phyloP scores from a whole-genome alignment of 106 monocot genomes.

The Posidonia australis region DNA sequence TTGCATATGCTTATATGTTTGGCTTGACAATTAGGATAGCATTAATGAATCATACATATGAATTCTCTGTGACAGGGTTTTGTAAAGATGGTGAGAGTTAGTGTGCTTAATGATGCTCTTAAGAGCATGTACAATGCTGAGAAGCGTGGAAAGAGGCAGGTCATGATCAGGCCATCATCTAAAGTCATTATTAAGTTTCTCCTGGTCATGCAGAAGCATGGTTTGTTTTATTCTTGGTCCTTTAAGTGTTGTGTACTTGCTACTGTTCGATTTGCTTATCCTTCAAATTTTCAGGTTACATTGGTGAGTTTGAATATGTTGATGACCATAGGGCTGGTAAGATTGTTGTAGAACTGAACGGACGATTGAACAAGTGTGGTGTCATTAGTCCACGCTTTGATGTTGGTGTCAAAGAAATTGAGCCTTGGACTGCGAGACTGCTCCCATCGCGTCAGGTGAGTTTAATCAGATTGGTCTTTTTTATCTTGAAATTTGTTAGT shows the following conservation, averaged over 20 bases:
- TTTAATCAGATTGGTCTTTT: background rate
- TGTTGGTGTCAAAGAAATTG: slow-evolving; percentile 58
- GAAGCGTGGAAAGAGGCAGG: slow-evolving; percentile 57
- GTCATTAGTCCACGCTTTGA: slow-evolving; percentile 66
- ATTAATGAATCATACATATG: too few relatives aligned
- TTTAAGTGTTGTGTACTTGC: too few relatives aligned
- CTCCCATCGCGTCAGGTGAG: slow-evolving; percentile 56
- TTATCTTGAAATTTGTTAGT: background rate
- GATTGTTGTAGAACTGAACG: slow-evolving; percentile 56
- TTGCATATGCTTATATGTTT: too few relatives aligned
- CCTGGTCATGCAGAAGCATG: slow-evolving; percentile 71
- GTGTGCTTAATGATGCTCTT: slow-evolving; percentile 56
- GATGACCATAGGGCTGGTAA: slow-evolving; percentile 60
- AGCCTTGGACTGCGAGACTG: slow-evolving; percentile 63
- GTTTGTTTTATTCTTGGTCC: slow-evolving; percentile 11
- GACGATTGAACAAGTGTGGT: slow-evolving; percentile 54
- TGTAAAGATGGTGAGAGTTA: slow-evolving; percentile 51
- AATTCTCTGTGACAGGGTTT: too few relatives aligned
- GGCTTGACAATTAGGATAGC: too few relatives aligned
- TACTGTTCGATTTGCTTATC: background rate
- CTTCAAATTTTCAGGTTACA: slow-evolving; percentile 30
- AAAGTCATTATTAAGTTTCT: slow-evolving; percentile 78
- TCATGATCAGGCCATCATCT: slow-evolving; percentile 57
- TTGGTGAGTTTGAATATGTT: slow-evolving; percentile 61
- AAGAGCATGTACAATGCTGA: slow-evolving; percentile 80